These are phyloP conservation scores for Quercus tomentella DNA, from an alignment of 331 rosid genomes.

Conservation along the genomic window DNA sequence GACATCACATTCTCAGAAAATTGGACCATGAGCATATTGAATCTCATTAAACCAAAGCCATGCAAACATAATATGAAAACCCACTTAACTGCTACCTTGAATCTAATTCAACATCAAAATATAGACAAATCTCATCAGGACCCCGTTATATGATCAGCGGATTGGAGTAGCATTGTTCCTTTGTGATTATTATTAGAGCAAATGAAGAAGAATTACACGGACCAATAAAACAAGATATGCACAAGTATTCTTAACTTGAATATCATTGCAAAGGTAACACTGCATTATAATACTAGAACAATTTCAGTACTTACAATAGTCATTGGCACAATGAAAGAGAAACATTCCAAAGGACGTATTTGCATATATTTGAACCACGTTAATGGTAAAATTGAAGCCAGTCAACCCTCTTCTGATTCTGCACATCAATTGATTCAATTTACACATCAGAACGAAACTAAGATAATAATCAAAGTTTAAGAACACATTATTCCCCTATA, in stretches of 20 bases:
- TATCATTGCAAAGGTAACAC: not conserved
- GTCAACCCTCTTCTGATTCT: conserved; percentile 76
- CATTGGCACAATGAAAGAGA: not conserved
- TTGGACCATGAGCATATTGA: too few species aligned
- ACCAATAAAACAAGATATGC: not conserved
- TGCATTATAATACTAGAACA: not conserved
- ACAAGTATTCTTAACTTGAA: not conserved
- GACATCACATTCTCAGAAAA: too few species aligned
- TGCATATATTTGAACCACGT: not conserved
- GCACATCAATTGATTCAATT: conserved; percentile 22
- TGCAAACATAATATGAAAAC: too few species aligned
- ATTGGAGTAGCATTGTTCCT: too few species aligned
- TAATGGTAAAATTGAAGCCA: not conserved
- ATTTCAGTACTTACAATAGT: not conserved
- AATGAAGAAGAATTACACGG: not conserved
- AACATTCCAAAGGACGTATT: not conserved
- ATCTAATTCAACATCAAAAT: too few species aligned
- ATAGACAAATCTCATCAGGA: too few species aligned
- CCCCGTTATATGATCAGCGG: too few species aligned
- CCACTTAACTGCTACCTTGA: too few species aligned
- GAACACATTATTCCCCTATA: not conserved
- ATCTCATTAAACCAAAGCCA: too few species aligned
- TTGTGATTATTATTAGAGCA: too few species aligned
- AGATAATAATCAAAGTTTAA: not conserved
- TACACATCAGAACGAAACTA: conserved; percentile 20